Percentiles rank a stretch among this genome's conserved stretches.
Conservation (phyloP, 805 yeast genomes). For the Ascoidea rubescens region DNA sequence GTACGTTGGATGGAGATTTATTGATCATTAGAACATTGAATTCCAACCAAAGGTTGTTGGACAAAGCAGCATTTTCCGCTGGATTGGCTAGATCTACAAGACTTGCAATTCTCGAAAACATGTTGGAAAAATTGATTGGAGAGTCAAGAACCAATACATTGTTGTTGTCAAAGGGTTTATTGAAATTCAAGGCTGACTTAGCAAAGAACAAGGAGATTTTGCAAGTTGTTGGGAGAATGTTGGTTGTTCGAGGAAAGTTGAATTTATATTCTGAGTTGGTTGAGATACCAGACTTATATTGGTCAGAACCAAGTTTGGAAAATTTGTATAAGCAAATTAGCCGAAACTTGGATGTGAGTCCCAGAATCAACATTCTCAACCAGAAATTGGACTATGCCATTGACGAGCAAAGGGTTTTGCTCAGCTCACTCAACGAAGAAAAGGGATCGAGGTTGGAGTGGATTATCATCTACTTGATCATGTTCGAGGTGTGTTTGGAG, state of each 20-base stretch:
- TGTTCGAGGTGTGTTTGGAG: constrained; percentile 80
- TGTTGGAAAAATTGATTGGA: constrained; percentile 54
- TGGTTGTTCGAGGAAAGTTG: constrained; percentile 67
- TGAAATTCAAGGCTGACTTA: constrained; percentile 16
- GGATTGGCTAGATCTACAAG: constrained; percentile 82
- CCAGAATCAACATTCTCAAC: constrained; percentile 68
- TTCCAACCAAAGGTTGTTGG: constrained; percentile 37
- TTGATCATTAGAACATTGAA: constrained; percentile 46
- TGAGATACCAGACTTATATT: constrained; percentile 85
- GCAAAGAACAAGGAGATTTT: constrained; percentile 23
- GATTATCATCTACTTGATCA: constrained; percentile 73
- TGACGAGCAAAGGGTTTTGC: constrained; percentile 70
- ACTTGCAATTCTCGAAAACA: constrained; percentile 62
- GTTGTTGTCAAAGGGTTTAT: constrained; percentile 45
- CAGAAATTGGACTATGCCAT: constrained; percentile 82
- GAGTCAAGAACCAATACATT: constrained; percentile 54
- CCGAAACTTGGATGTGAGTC: constrained; percentile 55
- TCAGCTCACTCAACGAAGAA: constrained; percentile 62
- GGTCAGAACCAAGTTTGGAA: constrained; percentile 85
- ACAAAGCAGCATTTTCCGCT: constrained; percentile 79
- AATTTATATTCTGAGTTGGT: constrained; percentile 79
- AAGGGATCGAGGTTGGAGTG: constrained; percentile 71
- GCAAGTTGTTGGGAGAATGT: constrained; percentile 56
- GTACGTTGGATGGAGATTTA: constrained; percentile 52
- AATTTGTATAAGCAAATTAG: constrained; percentile 60